Evolutionary conservation across 257 asterid species (phyloP).

Genomic region (Solanum lycopersicoides): DNA sequence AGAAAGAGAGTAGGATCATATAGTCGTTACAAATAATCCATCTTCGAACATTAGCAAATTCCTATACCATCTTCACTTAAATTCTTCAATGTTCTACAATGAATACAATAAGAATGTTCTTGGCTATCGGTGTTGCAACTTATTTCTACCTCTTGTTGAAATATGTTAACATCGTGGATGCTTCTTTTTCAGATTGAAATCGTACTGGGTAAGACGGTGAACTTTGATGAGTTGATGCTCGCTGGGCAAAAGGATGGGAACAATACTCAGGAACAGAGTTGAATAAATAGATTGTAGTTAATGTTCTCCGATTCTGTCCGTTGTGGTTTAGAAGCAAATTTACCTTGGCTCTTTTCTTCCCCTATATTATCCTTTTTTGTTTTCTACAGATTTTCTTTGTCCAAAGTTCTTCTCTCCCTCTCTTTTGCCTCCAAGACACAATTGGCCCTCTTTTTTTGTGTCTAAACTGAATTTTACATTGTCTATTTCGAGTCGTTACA

Average conservation of each 20-base stretch:
- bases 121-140: background rate
- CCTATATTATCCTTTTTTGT: background rate
- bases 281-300: background rate
- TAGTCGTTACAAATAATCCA: background rate
- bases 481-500: background rate
- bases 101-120: background rate
- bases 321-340: background rate
- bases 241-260: conserved; percentile 40
- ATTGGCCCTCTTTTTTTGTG: background rate
- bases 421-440: background rate
- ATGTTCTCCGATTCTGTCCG: background rate
- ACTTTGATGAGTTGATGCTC: conserved; percentile 66
- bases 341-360: background rate
- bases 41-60: background rate
- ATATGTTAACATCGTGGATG: background rate
- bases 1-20: background rate
- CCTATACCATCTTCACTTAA: background rate
- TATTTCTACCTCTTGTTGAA: background rate
- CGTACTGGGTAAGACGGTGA: conserved; percentile 55
- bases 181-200: conserved; percentile 48
- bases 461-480: background rate
- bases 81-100: background rate
- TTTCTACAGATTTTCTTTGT: background rate
- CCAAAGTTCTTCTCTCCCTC: background rate
- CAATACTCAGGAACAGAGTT: conserved; percentile 26